Percentiles rank a stretch among this genome's conserved stretches.
Evolutionary conservation across 1,284 basidiomycete species (phyloP).

Genomic region (Takashimella tepidaria): DNA sequence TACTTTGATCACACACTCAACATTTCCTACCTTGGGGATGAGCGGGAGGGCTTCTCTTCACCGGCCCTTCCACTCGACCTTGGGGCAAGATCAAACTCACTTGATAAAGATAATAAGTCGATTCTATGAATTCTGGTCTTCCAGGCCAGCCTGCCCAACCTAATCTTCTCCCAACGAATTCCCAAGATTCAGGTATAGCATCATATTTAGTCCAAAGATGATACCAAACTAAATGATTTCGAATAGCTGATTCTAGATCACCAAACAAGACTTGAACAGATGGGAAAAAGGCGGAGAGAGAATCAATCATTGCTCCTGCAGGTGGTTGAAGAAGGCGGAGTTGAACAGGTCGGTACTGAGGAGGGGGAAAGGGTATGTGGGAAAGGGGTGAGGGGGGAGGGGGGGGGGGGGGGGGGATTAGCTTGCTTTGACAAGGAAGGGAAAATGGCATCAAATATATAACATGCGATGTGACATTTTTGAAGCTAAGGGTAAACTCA

Average conservation of each 20-base stretch:
- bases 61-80: too few relatives aligned
- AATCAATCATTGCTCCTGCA: slow-evolving; percentile 38
- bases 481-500: slow-evolving; percentile 52
- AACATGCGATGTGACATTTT: too few relatives aligned
- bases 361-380: too few relatives aligned
- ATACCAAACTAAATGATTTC: slow-evolving; percentile 78
- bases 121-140: slow-evolving; percentile 84
- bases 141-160: slow-evolving; percentile 79
- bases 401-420: too few relatives aligned
- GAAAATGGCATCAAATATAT: too few relatives aligned
- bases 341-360: slow-evolving; percentile 39
- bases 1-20: too few relatives aligned
- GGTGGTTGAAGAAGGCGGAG: slow-evolving; percentile 28
- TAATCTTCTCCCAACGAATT: slow-evolving; percentile 64
- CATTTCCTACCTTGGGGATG: too few relatives aligned
- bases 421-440: too few relatives aligned
- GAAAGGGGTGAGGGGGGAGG: too few relatives aligned
- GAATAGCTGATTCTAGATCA: slow-evolving; percentile 82
- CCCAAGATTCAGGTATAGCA: slow-evolving; percentile 84
- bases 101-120: slow-evolving; percentile 87
- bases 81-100: slow-evolving; percentile 56
- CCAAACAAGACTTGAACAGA: slow-evolving; percentile 73
- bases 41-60: too few relatives aligned
- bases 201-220: slow-evolving; percentile 80
- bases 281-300: slow-evolving; percentile 51